A percentile compares a stretch with the other conserved stretches of the same genome.
phyloP scores from a whole-genome alignment of 805 yeast species.

The Metschnikowia orientalis region DNA sequence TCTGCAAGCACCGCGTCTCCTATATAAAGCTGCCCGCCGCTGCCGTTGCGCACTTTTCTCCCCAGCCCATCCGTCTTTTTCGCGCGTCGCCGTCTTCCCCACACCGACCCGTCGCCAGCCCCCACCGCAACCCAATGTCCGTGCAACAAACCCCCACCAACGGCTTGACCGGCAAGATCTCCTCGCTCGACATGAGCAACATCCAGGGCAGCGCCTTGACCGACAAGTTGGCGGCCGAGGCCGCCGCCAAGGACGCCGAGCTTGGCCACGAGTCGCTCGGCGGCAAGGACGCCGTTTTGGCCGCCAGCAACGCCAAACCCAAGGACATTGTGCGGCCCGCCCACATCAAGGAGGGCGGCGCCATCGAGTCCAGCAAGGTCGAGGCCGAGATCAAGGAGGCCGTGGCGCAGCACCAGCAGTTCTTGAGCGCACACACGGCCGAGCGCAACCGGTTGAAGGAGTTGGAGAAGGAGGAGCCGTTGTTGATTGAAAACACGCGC shows the following conservation, averaged over 20 bases:
- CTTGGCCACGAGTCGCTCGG: conserved; percentile 18
- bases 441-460: conserved; percentile 73
- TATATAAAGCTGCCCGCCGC: conserved; percentile 11
- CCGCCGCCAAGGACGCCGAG: conserved; percentile 16
- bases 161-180: conserved; percentile 44
- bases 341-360: conserved; percentile 18
- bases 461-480: conserved; percentile 83
- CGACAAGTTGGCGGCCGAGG: conserved; percentile 40
- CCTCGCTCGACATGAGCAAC: conserved; percentile 33
- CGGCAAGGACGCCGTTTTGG: conserved; percentile 14
- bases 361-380: conserved; percentile 19
- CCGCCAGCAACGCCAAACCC: conserved; percentile 17
- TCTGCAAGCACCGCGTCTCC: conserved; percentile 6
- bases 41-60: not conserved
- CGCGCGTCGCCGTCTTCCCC: not conserved
- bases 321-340: conserved; percentile 18
- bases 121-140: conserved; percentile 14
- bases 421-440: conserved; percentile 56
- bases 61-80: not conserved
- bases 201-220: conserved; percentile 35
- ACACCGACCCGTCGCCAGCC: not conserved
- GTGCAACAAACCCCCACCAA: conserved; percentile 45
- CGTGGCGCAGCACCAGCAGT: conserved; percentile 45
- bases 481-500: conserved; percentile 75
- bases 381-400: conserved; percentile 23